These are phyloP conservation scores for Monilinia fructicola DNA, from an alignment of 2,329 filamentous ascomycete genomes.

Conservation along the genomic window DNA sequence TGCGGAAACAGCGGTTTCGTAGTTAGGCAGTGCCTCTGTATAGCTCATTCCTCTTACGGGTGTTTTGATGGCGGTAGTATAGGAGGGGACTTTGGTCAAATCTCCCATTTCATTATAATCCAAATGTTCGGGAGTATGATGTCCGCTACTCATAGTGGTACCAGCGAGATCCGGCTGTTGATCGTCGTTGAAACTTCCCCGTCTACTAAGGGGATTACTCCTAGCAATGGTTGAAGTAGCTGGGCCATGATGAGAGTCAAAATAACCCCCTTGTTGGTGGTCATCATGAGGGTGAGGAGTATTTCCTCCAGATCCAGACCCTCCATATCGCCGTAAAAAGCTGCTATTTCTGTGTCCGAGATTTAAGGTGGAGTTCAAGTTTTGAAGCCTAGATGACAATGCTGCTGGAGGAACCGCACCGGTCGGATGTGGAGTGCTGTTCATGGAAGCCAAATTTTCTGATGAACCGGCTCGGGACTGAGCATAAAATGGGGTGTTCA, in stretches of 20 bases:
- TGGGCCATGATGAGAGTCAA: constrained; percentile 30
- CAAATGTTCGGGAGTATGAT: constrained; percentile 56
- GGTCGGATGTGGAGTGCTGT: constrained; percentile 47
- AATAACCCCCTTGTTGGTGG: constrained; percentile 28
- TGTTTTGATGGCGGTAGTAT: constrained; percentile 69
- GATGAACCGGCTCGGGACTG: constrained; percentile 73
- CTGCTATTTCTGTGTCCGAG: constrained; percentile 47
- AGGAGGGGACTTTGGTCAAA: constrained; percentile 73
- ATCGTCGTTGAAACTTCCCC: constrained; percentile 40
- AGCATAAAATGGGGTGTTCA: constrained; percentile 75
- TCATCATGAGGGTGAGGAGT: constrained; percentile 35
- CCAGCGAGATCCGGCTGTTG: constrained; percentile 45
- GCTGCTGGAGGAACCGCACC: constrained; percentile 51
- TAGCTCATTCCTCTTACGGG: constrained; percentile 54
- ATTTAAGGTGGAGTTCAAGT: constrained; percentile 65
- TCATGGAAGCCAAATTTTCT: constrained; percentile 71
- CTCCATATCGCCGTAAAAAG: constrained; percentile 37
- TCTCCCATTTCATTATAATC: constrained; percentile 61
- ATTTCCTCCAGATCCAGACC: constrained; percentile 40
- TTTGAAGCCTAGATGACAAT: constrained; percentile 67
- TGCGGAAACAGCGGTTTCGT: constrained; percentile 59
- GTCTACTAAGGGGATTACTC: constrained; percentile 45
- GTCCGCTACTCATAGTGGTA: constrained; percentile 45
- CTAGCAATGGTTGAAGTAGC: constrained; percentile 27
- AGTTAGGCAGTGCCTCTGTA: constrained; percentile 62